A percentile compares a stretch with the other conserved stretches of the same genome.
Conservation (phyloP, 1,284 basidiomycete species). For the Anthracocystis panici-leucophaei region DNA sequence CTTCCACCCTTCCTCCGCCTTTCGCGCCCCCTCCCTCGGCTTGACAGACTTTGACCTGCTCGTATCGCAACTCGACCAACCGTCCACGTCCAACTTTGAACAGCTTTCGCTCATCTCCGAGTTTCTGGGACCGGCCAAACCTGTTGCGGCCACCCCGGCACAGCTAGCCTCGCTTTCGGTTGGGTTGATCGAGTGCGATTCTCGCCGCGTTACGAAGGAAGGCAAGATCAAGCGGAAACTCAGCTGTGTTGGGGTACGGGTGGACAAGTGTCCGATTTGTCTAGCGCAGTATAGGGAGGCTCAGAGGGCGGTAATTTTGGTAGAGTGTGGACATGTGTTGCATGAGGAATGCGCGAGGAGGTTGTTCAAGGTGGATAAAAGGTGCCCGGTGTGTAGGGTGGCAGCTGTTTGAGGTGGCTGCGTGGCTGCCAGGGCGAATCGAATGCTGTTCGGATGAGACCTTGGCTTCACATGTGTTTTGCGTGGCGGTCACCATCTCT, state of each 20-base stretch:
- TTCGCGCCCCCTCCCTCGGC: slow-evolving; percentile 29
- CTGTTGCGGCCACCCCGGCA: slow-evolving; percentile 65
- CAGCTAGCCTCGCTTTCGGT: slow-evolving; percentile 72
- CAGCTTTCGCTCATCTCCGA: slow-evolving; percentile 76
- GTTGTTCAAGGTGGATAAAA: slow-evolving; percentile 29
- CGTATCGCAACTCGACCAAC: slow-evolving; percentile 58
- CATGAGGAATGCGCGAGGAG: slow-evolving; percentile 54
- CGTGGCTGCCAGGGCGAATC: no score
- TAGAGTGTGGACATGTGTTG: slow-evolving; percentile 76
- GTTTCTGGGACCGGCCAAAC: slow-evolving; percentile 75
- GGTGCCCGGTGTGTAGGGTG: slow-evolving; percentile 56
- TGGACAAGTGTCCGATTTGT: slow-evolving; percentile 85
- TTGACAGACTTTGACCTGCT: slow-evolving; percentile 66
- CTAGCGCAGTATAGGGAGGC: slow-evolving; percentile 79
- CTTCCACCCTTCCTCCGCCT: background rate
- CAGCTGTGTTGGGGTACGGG: slow-evolving; percentile 77
- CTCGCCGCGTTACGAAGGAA: slow-evolving; percentile 77
- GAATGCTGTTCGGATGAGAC: background rate
- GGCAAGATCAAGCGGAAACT: slow-evolving; percentile 84
- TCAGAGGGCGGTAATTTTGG: slow-evolving; percentile 75
- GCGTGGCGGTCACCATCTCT: no score
- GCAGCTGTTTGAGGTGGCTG: slow-evolving; percentile 30
- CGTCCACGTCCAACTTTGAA: slow-evolving; percentile 50
- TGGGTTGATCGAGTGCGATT: slow-evolving; percentile 77
- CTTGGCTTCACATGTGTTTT: background rate